Conservation (phyloP, 148 eudicot genomes). For the Chenopodium album region DNA sequence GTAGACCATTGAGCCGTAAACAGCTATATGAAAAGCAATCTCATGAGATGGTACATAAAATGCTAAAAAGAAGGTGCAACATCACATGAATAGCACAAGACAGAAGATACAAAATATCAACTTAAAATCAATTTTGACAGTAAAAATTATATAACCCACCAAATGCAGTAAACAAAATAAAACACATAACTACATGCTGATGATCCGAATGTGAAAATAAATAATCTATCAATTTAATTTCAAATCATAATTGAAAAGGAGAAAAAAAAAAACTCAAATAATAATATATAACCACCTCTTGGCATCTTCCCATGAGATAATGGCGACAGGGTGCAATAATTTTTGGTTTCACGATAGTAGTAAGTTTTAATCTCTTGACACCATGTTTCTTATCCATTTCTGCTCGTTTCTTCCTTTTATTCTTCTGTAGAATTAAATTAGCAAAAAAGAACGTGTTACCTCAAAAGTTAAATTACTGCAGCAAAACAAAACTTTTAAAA, state of each 20-base stretch:
- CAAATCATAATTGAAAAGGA: neutral
- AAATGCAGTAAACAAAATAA: neutral
- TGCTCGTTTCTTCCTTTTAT: conserved; percentile 71
- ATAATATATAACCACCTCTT: conserved; percentile 53
- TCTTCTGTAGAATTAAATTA: conserved; percentile 46
- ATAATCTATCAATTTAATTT: neutral
- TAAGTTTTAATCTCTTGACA: conserved; percentile 68
- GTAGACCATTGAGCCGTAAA: neutral
- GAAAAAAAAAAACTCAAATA: conserved; percentile 1
- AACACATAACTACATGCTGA: neutral
- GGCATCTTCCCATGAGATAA: conserved; percentile 85
- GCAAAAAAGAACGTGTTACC: conserved; percentile 3
- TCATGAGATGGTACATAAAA: neutral
- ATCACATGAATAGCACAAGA: neutral
- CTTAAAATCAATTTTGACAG: neutral
- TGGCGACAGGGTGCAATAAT: conserved; percentile 72
- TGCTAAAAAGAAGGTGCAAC: neutral
- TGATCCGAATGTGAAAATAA: neutral
- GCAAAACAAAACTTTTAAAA: neutral
- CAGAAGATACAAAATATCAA: neutral
- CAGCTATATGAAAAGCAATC: neutral
- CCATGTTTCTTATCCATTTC: conserved; percentile 77
- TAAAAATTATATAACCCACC: neutral
- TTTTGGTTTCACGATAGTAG: conserved; percentile 59
- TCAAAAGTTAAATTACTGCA: neutral